Conservation (phyloP, 345 rosid genomes). For the Physaria fendleri region DNA sequence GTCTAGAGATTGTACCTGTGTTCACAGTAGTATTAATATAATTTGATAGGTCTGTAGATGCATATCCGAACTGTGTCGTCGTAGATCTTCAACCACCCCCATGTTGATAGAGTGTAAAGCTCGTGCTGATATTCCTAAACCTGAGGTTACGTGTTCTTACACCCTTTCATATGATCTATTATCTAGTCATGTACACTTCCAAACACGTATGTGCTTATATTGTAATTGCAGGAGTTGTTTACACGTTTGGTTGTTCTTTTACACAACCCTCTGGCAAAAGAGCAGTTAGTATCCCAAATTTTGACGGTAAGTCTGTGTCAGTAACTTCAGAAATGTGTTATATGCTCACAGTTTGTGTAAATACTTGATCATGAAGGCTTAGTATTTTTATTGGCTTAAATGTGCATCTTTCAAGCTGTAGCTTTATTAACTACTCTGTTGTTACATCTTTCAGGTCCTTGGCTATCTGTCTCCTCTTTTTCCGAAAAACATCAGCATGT, state of each 20-base stretch:
- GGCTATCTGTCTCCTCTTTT: conserved; percentile 85
- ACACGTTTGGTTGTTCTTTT: conserved; percentile 91
- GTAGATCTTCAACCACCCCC: conserved; percentile 46
- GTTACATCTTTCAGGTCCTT: conserved; percentile 60
- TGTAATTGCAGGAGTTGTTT: conserved; percentile 67
- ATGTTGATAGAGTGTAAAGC: conserved; percentile 77
- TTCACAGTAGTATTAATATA: conserved; percentile 9
- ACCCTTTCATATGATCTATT: conserved; percentile 14
- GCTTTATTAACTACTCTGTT: background rate
- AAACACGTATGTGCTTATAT: background rate
- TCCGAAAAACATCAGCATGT: conserved; percentile 76
- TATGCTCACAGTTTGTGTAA: background rate
- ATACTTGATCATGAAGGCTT: conserved; percentile 1
- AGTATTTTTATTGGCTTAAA: background rate
- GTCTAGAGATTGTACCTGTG: background rate
- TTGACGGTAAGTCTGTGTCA: conserved; percentile 54
- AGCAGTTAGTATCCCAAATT: conserved; percentile 82
- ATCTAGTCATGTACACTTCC: background rate
- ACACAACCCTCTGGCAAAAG: conserved; percentile 89
- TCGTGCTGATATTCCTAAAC: conserved; percentile 77
- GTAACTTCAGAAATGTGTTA: conserved; percentile 3
- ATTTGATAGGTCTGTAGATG: conserved; percentile 86
- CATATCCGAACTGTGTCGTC: conserved; percentile 78
- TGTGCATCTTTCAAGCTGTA: conserved; percentile 14
- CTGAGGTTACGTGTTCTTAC: conserved; percentile 52